phyloP scores from a whole-genome alignment of 805 yeast genomes.

The Wickerhamiella azyma region DNA sequence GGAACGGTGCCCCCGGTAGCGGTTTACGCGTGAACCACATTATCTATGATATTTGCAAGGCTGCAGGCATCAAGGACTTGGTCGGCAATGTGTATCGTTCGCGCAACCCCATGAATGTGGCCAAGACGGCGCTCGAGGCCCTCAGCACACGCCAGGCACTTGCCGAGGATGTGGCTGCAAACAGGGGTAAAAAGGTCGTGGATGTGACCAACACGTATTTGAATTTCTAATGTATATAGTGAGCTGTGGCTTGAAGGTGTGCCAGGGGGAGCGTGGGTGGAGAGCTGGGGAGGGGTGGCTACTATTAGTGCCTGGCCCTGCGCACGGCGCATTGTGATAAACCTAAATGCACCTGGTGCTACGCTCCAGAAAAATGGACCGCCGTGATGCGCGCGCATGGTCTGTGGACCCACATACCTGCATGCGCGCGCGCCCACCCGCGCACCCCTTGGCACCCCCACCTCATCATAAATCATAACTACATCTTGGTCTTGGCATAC shows the following conservation, averaged over 20 bases:
- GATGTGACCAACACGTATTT: conserved; percentile 87
- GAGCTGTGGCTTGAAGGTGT: too few relatives aligned
- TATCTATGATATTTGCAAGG: conserved; percentile 79
- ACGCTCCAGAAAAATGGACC: background rate
- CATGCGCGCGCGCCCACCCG: background rate
- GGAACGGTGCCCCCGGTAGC: conserved; percentile 84
- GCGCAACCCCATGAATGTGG: conserved; percentile 88
- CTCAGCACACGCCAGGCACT: conserved; percentile 59
- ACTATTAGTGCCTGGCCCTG: background rate
- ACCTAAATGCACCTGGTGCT: too few relatives aligned
- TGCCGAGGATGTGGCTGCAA: conserved; percentile 74
- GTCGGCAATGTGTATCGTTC: conserved; percentile 85
- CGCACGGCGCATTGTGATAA: background rate
- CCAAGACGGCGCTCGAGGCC: conserved; percentile 80
- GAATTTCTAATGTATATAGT: conserved; percentile 19
- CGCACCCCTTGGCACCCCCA: background rate
- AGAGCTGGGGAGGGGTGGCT: too few relatives aligned
- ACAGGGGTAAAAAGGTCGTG: conserved; percentile 88
- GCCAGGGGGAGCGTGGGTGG: too few relatives aligned
- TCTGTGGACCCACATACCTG: background rate
- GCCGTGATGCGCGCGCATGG: background rate
- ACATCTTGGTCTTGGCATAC: background rate
- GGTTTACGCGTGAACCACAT: conserved; percentile 86
- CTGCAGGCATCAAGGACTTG: conserved; percentile 88
- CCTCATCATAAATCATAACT: background rate